phyloP scores from a whole-genome alignment of 441 rosid species.

The Pelargonium australe region DNA sequence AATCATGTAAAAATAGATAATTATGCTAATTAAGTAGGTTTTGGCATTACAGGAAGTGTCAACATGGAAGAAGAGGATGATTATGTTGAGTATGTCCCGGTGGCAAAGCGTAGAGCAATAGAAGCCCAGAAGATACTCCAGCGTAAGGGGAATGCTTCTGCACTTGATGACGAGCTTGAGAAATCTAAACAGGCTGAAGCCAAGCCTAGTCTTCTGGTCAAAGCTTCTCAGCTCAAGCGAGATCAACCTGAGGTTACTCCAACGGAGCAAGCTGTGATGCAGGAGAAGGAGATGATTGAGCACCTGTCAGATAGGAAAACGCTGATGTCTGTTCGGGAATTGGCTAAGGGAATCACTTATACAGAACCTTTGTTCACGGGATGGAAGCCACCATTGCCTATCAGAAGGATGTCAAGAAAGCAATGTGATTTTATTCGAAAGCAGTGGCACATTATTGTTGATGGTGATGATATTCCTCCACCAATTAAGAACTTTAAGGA shows the following conservation, averaged over 20 bases:
- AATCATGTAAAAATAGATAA: neutral
- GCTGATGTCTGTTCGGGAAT: constrained; percentile 76
- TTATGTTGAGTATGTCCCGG: constrained; percentile 73
- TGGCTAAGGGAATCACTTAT: constrained; percentile 86
- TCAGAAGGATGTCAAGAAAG: constrained; percentile 52
- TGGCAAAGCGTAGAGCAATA: constrained; percentile 70
- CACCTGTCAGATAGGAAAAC: constrained; percentile 74
- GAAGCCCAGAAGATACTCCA: constrained; percentile 71
- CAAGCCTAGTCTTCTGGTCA: constrained; percentile 84
- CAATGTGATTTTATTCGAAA: constrained; percentile 61
- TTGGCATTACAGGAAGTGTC: constrained; percentile 13
- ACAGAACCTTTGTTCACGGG: constrained; percentile 62
- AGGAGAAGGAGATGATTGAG: constrained; percentile 92
- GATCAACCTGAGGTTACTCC: constrained; percentile 38
- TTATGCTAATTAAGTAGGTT: neutral
- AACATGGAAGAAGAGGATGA: constrained; percentile 69
- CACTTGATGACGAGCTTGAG: constrained; percentile 53
- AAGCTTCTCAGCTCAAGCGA: constrained; percentile 78
- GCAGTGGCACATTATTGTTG: constrained; percentile 89
- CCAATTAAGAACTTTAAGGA: constrained; percentile 73
- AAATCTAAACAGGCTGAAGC: constrained; percentile 60
- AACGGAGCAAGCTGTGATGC: constrained; percentile 63
- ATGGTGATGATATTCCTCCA: constrained; percentile 79
- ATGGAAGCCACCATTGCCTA: constrained; percentile 70
- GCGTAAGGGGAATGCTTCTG: constrained; percentile 62